A percentile compares a stretch with the other conserved stretches of the same genome.
phyloP scores from a whole-genome alignment of 139 green algal species.

The Chlorella sorokiniana region DNA sequence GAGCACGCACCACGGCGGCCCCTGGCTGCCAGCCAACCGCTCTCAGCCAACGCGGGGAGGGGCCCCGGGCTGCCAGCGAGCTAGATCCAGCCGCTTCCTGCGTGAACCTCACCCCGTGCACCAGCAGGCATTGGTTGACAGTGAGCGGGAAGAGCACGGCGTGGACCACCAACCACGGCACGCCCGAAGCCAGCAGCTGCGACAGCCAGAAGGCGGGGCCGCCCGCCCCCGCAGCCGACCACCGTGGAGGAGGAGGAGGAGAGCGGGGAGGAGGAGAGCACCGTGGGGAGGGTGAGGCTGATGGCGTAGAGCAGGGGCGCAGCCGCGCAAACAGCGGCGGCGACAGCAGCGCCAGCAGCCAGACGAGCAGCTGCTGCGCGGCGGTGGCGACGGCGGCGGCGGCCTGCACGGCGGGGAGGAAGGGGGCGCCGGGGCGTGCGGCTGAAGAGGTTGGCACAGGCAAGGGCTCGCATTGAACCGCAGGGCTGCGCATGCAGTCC shows the following conservation, averaged over 20 bases:
- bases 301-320: conserved; percentile 10
- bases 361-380: conserved; percentile 3
- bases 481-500: no score
- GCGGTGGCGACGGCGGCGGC: not conserved
- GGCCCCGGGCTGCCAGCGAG: not conserved
- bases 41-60: not conserved
- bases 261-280: not conserved
- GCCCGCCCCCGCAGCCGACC: not conserved
- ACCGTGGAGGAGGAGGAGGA: not conserved
- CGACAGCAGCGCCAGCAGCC: not conserved
- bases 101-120: conserved; percentile 24
- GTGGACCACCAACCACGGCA: conserved; percentile 22
- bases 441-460: no score
- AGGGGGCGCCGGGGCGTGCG: not conserved
- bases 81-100: not conserved
- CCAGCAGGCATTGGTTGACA: conserved; percentile 8
- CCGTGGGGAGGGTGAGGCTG: not conserved
- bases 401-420: not conserved
- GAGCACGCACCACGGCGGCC: not conserved
- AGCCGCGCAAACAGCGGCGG: not conserved
- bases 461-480: no score
- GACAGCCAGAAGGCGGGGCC: conserved; percentile 16
- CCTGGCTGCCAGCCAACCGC: not conserved
- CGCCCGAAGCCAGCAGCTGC: conserved; percentile 22
- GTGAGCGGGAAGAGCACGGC: conserved; percentile 17